A percentile compares a stretch with the other conserved stretches of the same genome.
Conservation (phyloP, 371 early-diverging fungal genomes). For the Choanephora cucurbitarum region DNA sequence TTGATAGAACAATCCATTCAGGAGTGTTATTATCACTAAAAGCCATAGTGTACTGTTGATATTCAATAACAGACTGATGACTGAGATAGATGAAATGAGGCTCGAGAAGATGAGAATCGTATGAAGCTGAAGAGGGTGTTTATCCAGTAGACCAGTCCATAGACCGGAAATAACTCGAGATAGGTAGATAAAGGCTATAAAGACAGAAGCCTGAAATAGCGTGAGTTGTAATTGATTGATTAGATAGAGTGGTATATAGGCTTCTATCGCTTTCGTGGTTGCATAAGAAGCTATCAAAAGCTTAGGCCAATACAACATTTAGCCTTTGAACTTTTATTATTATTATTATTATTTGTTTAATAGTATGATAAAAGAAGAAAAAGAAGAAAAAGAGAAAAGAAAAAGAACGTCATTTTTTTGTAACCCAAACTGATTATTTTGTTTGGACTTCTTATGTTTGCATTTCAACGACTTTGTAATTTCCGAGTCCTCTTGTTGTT, state of each 20-base stretch:
- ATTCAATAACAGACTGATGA: neutral
- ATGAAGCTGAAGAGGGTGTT: slow-evolving; percentile 5
- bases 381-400: slow-evolving; percentile 8
- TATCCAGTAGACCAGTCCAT: slow-evolving; percentile 15
- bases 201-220: slow-evolving; percentile 9
- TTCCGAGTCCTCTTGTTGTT: too few species aligned
- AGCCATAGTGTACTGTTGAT: slow-evolving; percentile 1
- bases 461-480: too few species aligned
- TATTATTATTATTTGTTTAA: slow-evolving; percentile 2
- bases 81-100: neutral
- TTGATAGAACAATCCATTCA: slow-evolving; percentile 33
- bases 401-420: neutral
- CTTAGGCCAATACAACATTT: slow-evolving; percentile 28
- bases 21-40: slow-evolving; percentile 2
- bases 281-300: slow-evolving; percentile 20
- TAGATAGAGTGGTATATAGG: slow-evolving; percentile 27
- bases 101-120: slow-evolving; percentile 4
- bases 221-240: slow-evolving; percentile 15
- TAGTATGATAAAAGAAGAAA: neutral
- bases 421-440: neutral
- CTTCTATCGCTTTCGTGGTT: slow-evolving; percentile 20
- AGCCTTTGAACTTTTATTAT: too few species aligned
- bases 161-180: slow-evolving; percentile 14
- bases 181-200: slow-evolving; percentile 13
- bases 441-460: too few species aligned